Evolutionary conservation across 306 rosid genomes (phyloP).

Genomic region (Prinsepia uniflora): DNA sequence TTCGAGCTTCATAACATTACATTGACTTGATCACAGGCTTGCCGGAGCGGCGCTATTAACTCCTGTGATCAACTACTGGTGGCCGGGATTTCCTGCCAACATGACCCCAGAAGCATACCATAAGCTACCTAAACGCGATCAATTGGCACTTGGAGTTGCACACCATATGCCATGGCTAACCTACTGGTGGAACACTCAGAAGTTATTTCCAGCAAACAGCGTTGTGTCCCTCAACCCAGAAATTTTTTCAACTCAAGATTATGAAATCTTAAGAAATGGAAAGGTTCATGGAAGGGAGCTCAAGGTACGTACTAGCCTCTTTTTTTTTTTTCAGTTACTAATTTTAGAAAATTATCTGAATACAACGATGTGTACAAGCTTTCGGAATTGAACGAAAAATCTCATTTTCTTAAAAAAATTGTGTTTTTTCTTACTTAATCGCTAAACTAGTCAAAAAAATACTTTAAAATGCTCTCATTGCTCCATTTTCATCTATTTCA

Average conservation of each 20-base stretch:
- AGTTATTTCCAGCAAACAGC: slow-evolving; percentile 45
- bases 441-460: no score
- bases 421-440: no score
- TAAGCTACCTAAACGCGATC: slow-evolving; percentile 34
- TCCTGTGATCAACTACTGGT: slow-evolving; percentile 54
- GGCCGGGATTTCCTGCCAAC: slow-evolving; percentile 44
- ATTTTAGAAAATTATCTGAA: no score
- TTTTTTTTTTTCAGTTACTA: no score
- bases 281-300: neutral
- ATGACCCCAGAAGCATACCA: slow-evolving; percentile 33
- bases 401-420: no score
- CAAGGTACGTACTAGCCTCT: slow-evolving; percentile 15
- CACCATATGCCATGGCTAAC: slow-evolving; percentile 49
- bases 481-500: no score
- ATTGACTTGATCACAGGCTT: slow-evolving; percentile 25
- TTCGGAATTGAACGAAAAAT: no score
- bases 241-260: slow-evolving; percentile 40
- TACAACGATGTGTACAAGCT: no score
- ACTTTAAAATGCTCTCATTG: no score
- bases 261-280: slow-evolving; percentile 15
- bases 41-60: slow-evolving; percentile 47
- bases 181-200: slow-evolving; percentile 56
- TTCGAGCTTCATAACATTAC: no score
- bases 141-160: slow-evolving; percentile 49
- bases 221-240: slow-evolving; percentile 19